These are phyloP conservation scores for Sarocladiaceae sp. DNA, from an alignment of 2,329 filamentous ascomycete species.

Conservation along the genomic window DNA sequence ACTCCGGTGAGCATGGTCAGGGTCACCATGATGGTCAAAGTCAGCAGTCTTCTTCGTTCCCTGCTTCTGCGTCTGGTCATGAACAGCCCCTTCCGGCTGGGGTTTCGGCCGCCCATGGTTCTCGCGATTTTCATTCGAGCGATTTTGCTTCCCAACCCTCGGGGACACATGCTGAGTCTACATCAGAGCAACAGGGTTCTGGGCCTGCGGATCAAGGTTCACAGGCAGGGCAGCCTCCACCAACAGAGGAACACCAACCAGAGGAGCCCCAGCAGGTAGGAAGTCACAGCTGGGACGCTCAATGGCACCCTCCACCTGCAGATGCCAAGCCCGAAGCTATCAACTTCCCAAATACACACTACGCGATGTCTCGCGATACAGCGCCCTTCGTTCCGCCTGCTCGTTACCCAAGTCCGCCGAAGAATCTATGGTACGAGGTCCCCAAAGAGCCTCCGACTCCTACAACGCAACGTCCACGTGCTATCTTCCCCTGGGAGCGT, in stretches of 20 bases:
- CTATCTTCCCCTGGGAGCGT: constrained; percentile 89
- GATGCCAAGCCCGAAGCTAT: constrained; percentile 77
- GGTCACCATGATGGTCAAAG: constrained; percentile 14
- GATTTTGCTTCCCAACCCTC: constrained; percentile 30
- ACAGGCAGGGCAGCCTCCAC: constrained; percentile 7
- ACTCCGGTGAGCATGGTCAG: constrained; percentile 3
- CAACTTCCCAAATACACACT: constrained; percentile 72
- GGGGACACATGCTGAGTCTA: constrained; percentile 43
- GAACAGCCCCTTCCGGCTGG: constrained; percentile 15
- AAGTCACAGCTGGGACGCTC: constrained; percentile 47
- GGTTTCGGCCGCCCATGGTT: constrained; percentile 17
- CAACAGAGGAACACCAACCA: constrained; percentile 15
- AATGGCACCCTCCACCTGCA: constrained; percentile 52
- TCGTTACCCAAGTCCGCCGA: constrained; percentile 75
- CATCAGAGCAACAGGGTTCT: constrained; percentile 27
- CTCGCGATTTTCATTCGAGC: constrained; percentile 25
- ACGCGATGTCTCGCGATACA: constrained; percentile 75
- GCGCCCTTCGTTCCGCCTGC: constrained; percentile 70
- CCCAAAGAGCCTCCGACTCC: constrained; percentile 56
- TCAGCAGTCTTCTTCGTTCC: constrained; percentile 1
- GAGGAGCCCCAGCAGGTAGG: constrained; percentile 15
- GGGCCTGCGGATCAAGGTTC: constrained; percentile 9
- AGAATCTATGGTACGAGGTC: constrained; percentile 82
- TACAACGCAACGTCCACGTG: constrained; percentile 48
- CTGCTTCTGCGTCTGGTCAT: constrained; percentile 10